These are phyloP conservation scores for Eucalyptus lansdowneana DNA, from an alignment of 345 rosid genomes.

Conservation along the genomic window DNA sequence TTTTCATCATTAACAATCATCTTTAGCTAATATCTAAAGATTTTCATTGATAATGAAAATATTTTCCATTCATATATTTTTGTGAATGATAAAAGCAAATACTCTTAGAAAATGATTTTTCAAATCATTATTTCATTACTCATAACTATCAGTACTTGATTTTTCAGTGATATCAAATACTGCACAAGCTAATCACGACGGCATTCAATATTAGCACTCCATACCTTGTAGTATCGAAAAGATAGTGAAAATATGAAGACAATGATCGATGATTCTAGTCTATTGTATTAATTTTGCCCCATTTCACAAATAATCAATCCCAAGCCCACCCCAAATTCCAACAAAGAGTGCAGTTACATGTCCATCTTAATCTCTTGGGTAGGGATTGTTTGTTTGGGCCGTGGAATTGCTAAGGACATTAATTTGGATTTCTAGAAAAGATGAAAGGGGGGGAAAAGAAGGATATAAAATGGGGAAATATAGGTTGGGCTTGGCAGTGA, in stretches of 20 bases:
- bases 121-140: background rate
- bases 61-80: background rate
- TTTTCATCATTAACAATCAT: background rate
- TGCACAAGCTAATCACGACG: background rate
- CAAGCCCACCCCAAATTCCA: background rate
- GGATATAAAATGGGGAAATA: background rate
- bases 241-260: background rate
- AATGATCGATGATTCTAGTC: background rate
- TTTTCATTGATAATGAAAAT: background rate
- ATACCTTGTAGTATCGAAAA: background rate
- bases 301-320: background rate
- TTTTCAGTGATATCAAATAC: background rate
- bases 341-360: background rate
- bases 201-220: background rate
- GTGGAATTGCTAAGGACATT: background rate
- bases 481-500: background rate
- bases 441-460: background rate
- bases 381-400: background rate
- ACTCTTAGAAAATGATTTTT: too few species aligned
- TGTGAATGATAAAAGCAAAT: background rate
- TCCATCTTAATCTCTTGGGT: background rate
- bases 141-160: background rate
- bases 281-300: too few species aligned
- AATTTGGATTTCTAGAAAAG: background rate
- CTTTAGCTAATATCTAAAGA: background rate